Conservation (phyloP, 140 eudicot genomes). For the Oenanthe javanica region DNA sequence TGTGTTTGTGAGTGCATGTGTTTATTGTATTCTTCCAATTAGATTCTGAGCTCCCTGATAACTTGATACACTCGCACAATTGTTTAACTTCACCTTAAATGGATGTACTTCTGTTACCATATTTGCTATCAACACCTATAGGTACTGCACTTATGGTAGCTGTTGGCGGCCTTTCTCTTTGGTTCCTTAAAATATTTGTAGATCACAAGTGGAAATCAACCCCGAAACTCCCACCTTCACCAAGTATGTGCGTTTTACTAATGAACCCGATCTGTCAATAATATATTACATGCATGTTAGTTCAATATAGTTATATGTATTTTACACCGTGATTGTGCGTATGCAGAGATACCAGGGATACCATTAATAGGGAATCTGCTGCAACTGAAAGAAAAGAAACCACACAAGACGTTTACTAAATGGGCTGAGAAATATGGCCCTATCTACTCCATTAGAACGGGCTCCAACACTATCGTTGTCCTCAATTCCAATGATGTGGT, state of each 20-base stretch:
- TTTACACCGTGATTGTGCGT: neutral
- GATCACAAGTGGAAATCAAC: conserved; percentile 29
- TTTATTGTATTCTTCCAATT: neutral
- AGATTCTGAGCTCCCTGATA: neutral
- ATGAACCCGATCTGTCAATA: neutral
- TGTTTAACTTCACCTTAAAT: neutral
- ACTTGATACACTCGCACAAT: neutral
- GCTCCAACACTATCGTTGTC: conserved; percentile 49
- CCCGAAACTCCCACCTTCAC: conserved; percentile 31
- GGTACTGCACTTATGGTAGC: conserved; percentile 14
- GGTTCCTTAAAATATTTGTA: conserved; percentile 33
- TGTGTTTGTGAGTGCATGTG: neutral
- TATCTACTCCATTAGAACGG: conserved; percentile 63
- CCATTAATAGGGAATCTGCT: conserved; percentile 67
- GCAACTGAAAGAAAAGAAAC: conserved; percentile 74
- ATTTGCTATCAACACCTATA: neutral
- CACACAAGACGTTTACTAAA: conserved; percentile 58
- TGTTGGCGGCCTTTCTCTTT: conserved; percentile 41
- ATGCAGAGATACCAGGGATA: conserved; percentile 62
- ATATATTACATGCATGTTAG: neutral
- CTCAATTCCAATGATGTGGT: conserved; percentile 52
- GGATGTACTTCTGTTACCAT: neutral
- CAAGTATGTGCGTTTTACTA: conserved; percentile 27
- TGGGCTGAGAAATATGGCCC: conserved; percentile 90
- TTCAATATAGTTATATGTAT: neutral